Evolutionary conservation across 768 basidiomycete species (phyloP), one percentile per base, ranked within the genome.

Genomic region (Serendipita sp.): DNA sequence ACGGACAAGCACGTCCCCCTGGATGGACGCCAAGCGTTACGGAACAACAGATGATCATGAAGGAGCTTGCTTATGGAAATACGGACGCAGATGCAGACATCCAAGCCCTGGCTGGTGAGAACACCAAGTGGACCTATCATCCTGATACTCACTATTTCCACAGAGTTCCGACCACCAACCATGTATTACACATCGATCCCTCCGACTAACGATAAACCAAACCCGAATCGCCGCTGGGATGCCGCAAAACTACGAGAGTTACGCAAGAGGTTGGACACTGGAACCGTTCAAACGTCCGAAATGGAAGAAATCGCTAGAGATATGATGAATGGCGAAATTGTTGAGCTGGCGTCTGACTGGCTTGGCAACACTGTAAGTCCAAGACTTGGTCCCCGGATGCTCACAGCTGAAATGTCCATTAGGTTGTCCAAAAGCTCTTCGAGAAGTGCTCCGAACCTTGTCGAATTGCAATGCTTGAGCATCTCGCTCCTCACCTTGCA

Each of bases 151-250:
- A 64, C 43, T 63, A 17, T 64, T 63, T 28, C n/a, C n/a, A 9
- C 73, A 94, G 94, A 94, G 58, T 88, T 92, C 74, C 85, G 94
- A 17, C 88, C 89, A 50, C 90, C 92, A 7, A 90, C 85, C 3
- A 91, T 90, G 80, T 99, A 99, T 74, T 98, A 97, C 74, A 91
- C 93, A 22, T 86, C 89, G 33, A 96, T 99, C 63, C 96, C 96
- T 11, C 77, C 87, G 62, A 86, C 92, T 28, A 85, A 88, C 34
- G 92, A 94, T 72, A 78, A 90, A 66, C 80, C 83, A 24, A 82
- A 88, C 70, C 4, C 53, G 24, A 89, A 84, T 73, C 82, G 91
- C 67, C 85, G 89, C 48, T 93, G 90, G 86, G 96, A 99, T 72
- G 88, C 93, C 17, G 85, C 91, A 17, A 87, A 90, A 69, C 77